Percentiles rank a stretch among this genome's conserved stretches.
Evolutionary conservation across 2,329 filamentous ascomycete species (phyloP).

Genomic region (Sclerotinia borealis): DNA sequence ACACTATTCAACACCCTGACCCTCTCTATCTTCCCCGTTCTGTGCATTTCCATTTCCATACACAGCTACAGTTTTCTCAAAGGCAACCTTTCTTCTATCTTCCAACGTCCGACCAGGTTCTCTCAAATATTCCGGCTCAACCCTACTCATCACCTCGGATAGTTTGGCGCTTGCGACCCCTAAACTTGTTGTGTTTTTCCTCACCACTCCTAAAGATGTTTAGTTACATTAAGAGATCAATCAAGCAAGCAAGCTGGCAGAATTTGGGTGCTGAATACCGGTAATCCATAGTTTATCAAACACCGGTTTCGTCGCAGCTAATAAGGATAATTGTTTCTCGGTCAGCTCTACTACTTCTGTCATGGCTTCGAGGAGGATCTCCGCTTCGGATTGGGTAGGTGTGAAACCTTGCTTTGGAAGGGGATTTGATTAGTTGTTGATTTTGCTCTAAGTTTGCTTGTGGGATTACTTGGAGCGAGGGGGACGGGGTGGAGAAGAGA

Average conservation of each 20-base stretch:
- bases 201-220: not conserved
- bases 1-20: not conserved
- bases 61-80: not conserved
- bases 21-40: not conserved
- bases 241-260: too few relatives aligned
- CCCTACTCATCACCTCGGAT: not conserved
- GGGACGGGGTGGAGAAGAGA: too few relatives aligned
- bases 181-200: not conserved
- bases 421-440: not conserved
- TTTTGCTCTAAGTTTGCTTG: too few relatives aligned
- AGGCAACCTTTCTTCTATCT: not conserved
- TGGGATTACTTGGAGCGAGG: too few relatives aligned
- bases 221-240: not conserved
- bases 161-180: not conserved
- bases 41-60: not conserved
- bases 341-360: not conserved
- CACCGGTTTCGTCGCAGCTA: not conserved
- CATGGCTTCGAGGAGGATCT: not conserved
- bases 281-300: slow-evolving; percentile 5
- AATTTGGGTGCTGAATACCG: too few relatives aligned
- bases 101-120: not conserved
- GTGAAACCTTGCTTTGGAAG: not conserved
- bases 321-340: not conserved
- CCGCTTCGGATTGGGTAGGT: not conserved
- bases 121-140: not conserved